Conservation (phyloP, 108 stramenopile genomes). For the Nitzschia sp. region DNA sequence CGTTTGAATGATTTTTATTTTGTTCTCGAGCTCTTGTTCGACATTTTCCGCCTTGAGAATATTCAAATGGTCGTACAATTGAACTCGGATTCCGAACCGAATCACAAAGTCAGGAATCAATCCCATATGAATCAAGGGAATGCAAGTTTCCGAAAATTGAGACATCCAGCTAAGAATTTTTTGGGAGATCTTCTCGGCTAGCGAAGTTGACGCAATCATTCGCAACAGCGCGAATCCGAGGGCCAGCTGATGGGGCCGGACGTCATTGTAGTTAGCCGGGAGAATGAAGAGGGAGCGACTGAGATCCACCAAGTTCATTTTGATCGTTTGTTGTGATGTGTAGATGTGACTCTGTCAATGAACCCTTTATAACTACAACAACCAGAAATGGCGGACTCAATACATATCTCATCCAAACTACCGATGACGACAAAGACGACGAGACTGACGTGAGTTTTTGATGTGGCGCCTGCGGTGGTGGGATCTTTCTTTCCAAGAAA, state of each 20-base stretch:
- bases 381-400: no score
- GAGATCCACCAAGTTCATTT: conserved; percentile 30
- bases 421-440: no score
- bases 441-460: no score
- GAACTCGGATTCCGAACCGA: conserved; percentile 73
- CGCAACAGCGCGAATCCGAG: conserved; percentile 44
- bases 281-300: conserved; percentile 19
- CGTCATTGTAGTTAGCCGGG: conserved; percentile 37
- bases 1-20: conserved; percentile 58
- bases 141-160: background rate
- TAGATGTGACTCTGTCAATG: background rate
- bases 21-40: conserved; percentile 45
- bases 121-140: conserved; percentile 45
- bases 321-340: conserved; percentile 1
- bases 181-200: conserved; percentile 44
- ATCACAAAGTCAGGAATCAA: conserved; percentile 67
- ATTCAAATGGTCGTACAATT: conserved; percentile 56
- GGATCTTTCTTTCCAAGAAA: no score
- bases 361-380: no score
- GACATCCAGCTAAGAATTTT: conserved; percentile 47
- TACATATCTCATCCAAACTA: no score
- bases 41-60: conserved; percentile 31
- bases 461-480: no score
- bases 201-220: conserved; percentile 34
- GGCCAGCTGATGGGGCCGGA: conserved; percentile 65